phyloP scores from a whole-genome alignment of 176 grass and related monocot species.

The Rhynchospora breviuscula region DNA sequence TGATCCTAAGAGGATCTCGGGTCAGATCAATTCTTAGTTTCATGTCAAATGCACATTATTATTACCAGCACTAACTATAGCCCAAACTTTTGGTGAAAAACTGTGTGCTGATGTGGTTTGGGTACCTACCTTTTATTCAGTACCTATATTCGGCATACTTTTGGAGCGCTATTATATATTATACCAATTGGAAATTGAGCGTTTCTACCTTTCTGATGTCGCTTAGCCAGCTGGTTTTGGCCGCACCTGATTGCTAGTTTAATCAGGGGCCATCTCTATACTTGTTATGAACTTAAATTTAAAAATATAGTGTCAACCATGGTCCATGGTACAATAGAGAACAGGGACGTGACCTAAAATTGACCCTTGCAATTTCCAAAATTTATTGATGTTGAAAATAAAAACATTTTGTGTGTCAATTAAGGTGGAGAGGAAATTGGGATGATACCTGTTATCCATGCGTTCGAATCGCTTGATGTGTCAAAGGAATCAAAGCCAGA shows the following conservation, averaged over 20 bases:
- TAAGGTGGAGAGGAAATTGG: conserved; percentile 67
- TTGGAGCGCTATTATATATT: neutral
- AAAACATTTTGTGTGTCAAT: neutral
- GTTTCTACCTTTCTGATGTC: neutral
- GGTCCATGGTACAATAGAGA: neutral
- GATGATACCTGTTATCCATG: conserved; percentile 46
- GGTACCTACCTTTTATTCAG: neutral
- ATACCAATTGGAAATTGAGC: neutral
- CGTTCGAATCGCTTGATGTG: conserved; percentile 54
- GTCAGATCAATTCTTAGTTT: neutral
- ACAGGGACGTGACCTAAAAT: neutral
- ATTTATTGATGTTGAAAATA: neutral
- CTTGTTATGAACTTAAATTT: neutral
- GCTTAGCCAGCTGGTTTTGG: neutral
- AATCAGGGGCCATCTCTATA: neutral
- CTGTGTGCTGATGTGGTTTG: neutral
- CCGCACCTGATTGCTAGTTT: neutral
- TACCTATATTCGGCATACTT: neutral
- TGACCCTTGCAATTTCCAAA: neutral
- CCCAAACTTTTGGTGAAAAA: neutral
- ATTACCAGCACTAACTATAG: neutral
- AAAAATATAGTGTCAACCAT: neutral
- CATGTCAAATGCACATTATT: neutral
- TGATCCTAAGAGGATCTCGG: neutral
- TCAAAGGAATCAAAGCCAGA: conserved; percentile 9